Conservation (phyloP, 495 filamentous ascomycete species). For the Neurospora cerealis region DNA sequence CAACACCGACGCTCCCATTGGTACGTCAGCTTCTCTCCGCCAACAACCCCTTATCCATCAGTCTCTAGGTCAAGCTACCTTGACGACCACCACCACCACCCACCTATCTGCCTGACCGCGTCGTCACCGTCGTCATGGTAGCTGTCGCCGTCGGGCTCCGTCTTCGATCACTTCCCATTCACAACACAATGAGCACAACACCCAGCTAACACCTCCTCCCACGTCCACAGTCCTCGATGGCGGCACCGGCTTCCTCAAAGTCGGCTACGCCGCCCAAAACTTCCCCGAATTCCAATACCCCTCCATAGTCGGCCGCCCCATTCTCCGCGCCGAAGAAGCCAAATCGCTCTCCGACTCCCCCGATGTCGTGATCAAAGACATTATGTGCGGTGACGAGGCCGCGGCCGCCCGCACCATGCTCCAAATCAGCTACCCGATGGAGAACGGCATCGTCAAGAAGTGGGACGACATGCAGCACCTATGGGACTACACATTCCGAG, state of each 20-base stretch:
- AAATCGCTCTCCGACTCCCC: constrained; percentile 36
- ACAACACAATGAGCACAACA: not conserved
- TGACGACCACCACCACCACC: not conserved
- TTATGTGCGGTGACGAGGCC: constrained; percentile 99
- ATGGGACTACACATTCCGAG: constrained; percentile 97
- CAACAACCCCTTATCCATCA: constrained; percentile 9
- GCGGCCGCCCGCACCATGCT: constrained; percentile 92
- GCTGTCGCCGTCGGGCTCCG: not conserved
- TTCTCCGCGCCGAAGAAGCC: constrained; percentile 85
- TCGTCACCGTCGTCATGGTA: not conserved
- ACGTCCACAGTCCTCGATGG: constrained; percentile 80
- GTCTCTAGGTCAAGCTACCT: not conserved
- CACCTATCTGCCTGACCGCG: not conserved
- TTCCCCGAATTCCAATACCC: constrained; percentile 98
- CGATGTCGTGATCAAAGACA: constrained; percentile 68
- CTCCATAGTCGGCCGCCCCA: constrained; percentile 95
- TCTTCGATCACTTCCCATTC: not conserved
- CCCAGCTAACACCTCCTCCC: constrained; percentile 15
- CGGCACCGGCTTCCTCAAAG: constrained; percentile 99
- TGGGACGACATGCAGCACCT: constrained; percentile 99
- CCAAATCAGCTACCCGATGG: constrained; percentile 98
- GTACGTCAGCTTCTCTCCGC: constrained; percentile 5
- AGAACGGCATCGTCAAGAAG: constrained; percentile 97
- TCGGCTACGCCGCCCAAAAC: constrained; percentile 97
- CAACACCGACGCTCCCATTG: constrained; percentile 5